Evolutionary conservation across 495 filamentous ascomycete genomes (phyloP).

Genomic region (Hamigera avellanea): DNA sequence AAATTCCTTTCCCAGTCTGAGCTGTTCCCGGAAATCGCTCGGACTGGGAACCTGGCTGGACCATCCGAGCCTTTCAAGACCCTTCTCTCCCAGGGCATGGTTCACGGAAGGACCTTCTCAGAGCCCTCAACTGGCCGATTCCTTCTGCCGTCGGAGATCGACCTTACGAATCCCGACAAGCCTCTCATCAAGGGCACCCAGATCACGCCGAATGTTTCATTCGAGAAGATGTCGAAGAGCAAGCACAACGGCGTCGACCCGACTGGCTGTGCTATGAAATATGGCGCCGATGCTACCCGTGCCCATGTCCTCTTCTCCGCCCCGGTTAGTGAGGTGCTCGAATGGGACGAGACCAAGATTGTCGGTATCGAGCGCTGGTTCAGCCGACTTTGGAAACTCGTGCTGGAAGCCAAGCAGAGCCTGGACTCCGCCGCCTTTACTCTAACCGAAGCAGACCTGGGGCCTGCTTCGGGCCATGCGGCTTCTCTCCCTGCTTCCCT

Average conservation of each 20-base stretch:
- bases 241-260: slow-evolving; percentile 93
- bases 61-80: slow-evolving; percentile 63
- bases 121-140: slow-evolving; percentile 67
- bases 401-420: slow-evolving; percentile 22
- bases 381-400: slow-evolving; percentile 48
- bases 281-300: slow-evolving; percentile 74
- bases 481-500: slow-evolving; percentile 16
- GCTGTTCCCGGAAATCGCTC: slow-evolving; percentile 35
- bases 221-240: slow-evolving; percentile 94
- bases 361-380: slow-evolving; percentile 74
- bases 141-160: slow-evolving; percentile 66
- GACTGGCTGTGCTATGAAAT: slow-evolving; percentile 49
- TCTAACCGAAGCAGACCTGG: slow-evolving; percentile 10
- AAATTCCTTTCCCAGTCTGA: slow-evolving; percentile 62
- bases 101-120: slow-evolving; percentile 72
- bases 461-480: slow-evolving; percentile 10
- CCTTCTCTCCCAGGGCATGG: slow-evolving; percentile 84
- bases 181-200: slow-evolving; percentile 51
- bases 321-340: slow-evolving; percentile 67
- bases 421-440: slow-evolving; percentile 13
- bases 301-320: slow-evolving; percentile 84
- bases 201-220: slow-evolving; percentile 44
- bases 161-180: slow-evolving; percentile 41
- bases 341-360: slow-evolving; percentile 83
- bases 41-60: slow-evolving; percentile 12